These are phyloP conservation scores for Yarrowia yakushimensis DNA, from an alignment of 805 yeast genomes.

Conservation along the genomic window DNA sequence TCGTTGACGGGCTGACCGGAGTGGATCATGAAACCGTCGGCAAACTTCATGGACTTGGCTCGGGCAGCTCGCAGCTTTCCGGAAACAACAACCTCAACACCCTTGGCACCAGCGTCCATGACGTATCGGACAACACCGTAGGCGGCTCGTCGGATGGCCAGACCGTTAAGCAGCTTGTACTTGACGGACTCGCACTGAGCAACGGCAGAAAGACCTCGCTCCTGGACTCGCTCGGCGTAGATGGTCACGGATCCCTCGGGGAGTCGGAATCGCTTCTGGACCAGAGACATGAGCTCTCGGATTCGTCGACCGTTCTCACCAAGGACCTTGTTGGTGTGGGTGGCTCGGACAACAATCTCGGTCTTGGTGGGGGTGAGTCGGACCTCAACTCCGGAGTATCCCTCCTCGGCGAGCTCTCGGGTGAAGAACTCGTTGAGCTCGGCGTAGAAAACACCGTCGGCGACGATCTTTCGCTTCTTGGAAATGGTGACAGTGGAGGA, in stretches of 20 bases:
- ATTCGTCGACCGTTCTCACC: conserved; percentile 99
- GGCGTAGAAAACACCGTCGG: conserved; percentile 99
- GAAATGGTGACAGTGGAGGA: conserved; percentile 57
- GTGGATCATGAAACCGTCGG: conserved; percentile 99
- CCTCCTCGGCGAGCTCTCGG: conserved; percentile 99
- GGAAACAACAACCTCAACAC: conserved; percentile 99
- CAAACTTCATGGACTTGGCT: conserved; percentile 99
- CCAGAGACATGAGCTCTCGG: conserved; percentile 95
- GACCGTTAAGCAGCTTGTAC: conserved; percentile 96
- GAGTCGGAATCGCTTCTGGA: conserved; percentile 98
- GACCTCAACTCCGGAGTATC: conserved; percentile 99
- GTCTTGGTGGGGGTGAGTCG: conserved; percentile 97
- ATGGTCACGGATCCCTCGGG: conserved; percentile 89
- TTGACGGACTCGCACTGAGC: conserved; percentile 99
- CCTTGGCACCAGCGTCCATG: conserved; percentile 99
- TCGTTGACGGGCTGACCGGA: conserved; percentile 99
- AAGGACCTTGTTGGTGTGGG: conserved; percentile 96
- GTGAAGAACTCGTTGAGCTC: conserved; percentile 99
- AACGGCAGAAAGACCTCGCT: conserved; percentile 98
- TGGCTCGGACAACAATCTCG: conserved; percentile 97
- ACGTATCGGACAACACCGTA: conserved; percentile 99
- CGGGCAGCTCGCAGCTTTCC: conserved; percentile 99
- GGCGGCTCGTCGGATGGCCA: conserved; percentile 99
- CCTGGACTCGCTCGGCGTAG: conserved; percentile 99
- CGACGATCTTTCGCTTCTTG: conserved; percentile 98